These are phyloP conservation scores for Aechmea fasciata DNA, from an alignment of 176 grass and related monocot genomes.

Conservation along the genomic window DNA sequence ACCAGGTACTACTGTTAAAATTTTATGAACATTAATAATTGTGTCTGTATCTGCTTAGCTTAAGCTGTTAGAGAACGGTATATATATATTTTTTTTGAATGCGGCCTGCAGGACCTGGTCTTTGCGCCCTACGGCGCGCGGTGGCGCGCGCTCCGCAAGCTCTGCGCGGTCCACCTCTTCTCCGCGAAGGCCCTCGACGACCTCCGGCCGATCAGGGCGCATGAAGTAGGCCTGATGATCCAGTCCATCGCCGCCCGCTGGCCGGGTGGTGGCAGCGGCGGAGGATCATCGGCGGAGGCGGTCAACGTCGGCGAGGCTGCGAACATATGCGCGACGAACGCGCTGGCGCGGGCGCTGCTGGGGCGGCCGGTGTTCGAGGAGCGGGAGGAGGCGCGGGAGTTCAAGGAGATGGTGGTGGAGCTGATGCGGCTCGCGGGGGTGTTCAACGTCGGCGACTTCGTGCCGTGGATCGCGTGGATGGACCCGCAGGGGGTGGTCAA, in stretches of 20 bases:
- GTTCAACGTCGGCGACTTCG: slow-evolving; percentile 7
- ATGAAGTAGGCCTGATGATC: neutral
- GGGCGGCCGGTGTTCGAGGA: neutral
- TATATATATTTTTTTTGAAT: too few relatives aligned
- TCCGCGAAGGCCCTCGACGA: neutral
- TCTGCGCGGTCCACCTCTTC: slow-evolving; percentile 6
- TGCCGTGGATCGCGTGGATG: slow-evolving; percentile 1
- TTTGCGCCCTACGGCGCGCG: slow-evolving; percentile 6
- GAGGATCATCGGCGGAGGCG: too few relatives aligned
- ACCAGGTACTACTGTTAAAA: neutral
- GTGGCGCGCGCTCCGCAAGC: slow-evolving; percentile 1
- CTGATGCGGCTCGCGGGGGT: slow-evolving; percentile 1
- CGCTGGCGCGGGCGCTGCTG: slow-evolving; percentile 3
- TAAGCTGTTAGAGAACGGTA: too few relatives aligned
- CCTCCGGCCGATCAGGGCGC: neutral
- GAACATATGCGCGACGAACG: neutral
- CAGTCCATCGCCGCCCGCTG: too few relatives aligned
- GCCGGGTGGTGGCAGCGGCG: too few relatives aligned
- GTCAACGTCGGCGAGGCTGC: neutral
- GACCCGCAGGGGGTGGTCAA: neutral
- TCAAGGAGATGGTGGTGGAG: slow-evolving; percentile 13
- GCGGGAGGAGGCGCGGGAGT: neutral
- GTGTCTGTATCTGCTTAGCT: too few relatives aligned
- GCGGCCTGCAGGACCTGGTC: neutral
- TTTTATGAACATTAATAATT: too few relatives aligned